Base-by-base conservation (phyloP, 1,284 basidiomycete genomes). In the Takashimella koratensis region DNA sequence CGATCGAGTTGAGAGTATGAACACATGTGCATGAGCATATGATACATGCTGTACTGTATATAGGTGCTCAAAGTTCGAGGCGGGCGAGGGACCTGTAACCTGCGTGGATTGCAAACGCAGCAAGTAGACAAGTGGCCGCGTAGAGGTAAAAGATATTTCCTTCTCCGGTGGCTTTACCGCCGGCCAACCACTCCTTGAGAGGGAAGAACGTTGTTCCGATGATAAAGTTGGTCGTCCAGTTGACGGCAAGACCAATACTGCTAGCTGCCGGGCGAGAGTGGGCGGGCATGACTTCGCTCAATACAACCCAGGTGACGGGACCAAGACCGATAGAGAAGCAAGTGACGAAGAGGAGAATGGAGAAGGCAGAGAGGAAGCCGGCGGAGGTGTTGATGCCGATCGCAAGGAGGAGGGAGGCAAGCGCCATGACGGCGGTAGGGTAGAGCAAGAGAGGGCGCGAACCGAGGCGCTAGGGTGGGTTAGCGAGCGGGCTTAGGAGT, bases 261-360 rank as follows among this genome's bases (percentile, higher is more conserved):
- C 68, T 67, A 0, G 61, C 64, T 1, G 71, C 70, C 1, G 65
- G 65, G 6, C 64, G 55, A 19, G 68, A 68, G n/a, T 64, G 57
- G 8, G 58, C 49, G 1, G 69, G 70, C 59, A 71, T 62, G 43
- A 69, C 67, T 41, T 72, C 70, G 22, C 62, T 51, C 8, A 72
- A 53, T 3, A 74, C 68, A 0, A 74, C 71, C 69, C 70, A 72
- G 10, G 67, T 64, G 16, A 74, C 65, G 3, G 71, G 71, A 2
- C 70, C 71, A 2, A 74, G 62, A 12, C 71, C 71, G 26, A 70
- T 41, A 4, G 60, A 64, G 56, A 70, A 74, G 27, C 56, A 51
- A 1, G 60, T 26, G 2, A 72, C 70, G 42, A 68, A 74, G n/a
- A 50, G 36, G 43, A 69, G 51, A 36, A 71, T 60, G 3, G 63